Base-by-base conservation (phyloP, 139 green algal species). In the Micromonas pusilla region DNA sequence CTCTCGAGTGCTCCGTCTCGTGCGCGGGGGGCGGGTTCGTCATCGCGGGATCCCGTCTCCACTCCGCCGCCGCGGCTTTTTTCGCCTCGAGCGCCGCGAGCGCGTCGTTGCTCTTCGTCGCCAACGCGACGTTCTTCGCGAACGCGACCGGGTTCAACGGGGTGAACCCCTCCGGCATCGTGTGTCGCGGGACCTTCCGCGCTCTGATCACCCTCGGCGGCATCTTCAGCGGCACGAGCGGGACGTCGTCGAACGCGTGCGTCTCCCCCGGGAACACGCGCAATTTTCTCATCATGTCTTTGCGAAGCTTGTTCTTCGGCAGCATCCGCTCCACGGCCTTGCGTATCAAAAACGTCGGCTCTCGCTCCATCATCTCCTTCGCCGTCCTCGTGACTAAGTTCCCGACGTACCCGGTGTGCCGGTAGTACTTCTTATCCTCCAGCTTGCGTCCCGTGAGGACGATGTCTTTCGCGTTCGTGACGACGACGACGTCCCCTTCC, bases 271-370 rank as follows among this genome's bases (percentile, higher is more conserved):
- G 54, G 84, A 88, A 89, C 30, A 88, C 72, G 6, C 83, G 62
- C 75, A 89, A 78, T 76, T 88, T 88, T 23, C 77, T 62, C 83
- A 82, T 82, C 13, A 77, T 73, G 28, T 81, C 72, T 62, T 82
- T 85, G 0, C 73, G 63, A 1, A 87, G 66, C 21, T 72, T 72
- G 79, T 89, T 89, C 13, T 78, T 75, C 1, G 85, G 85, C 13
- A 89, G 82, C 85, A 89, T 89, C 37, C 85, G 76, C 31, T 75
- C 63, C 73, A 89, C 85, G 2, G 85, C 85, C 65, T 85, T 89
- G 32, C 73, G 57, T 26, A 89, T 26, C 33, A 87, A 25, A 38
- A 80, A 81, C 57, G 66, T 81, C 3, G 77, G 77, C 6, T 89
- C 73, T 13, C 57, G 34, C 0, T 79, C 39, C 63, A 83, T 76